A percentile compares a stretch with the other conserved stretches of the same genome.
Conservation (phyloP, 257 asterid genomes). For the Nicotiana tomentosiformis region DNA sequence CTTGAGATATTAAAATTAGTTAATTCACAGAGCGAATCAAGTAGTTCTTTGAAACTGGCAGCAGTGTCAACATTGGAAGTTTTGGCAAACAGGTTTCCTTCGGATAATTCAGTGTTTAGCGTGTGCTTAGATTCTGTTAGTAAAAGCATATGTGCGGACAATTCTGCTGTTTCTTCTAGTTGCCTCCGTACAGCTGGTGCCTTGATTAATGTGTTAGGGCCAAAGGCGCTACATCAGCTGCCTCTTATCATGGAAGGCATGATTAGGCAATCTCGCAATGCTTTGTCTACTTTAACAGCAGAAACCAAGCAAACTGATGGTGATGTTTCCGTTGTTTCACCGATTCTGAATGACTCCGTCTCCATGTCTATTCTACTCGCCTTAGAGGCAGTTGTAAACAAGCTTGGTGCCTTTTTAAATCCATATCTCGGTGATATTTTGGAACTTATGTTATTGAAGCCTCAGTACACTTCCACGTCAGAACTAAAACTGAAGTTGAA, state of each 20-base stretch:
- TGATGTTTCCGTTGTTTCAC: constrained; percentile 20
- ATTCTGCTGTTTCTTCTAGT: constrained; percentile 55
- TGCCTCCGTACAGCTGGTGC: constrained; percentile 79
- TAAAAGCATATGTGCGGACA: constrained; percentile 48
- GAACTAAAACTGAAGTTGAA: constrained; percentile 56
- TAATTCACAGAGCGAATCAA: constrained; percentile 35
- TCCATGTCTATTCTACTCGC: constrained; percentile 56
- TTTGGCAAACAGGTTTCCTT: constrained; percentile 51
- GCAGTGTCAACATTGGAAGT: constrained; percentile 73
- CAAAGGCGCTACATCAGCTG: constrained; percentile 68
- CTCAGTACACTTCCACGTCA: constrained; percentile 44
- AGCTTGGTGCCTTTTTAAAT: constrained; percentile 78
- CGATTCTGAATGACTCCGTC: constrained; percentile 35
- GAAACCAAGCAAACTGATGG: constrained; percentile 19
- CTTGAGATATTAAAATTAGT: constrained; percentile 49
- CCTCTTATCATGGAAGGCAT: constrained; percentile 60
- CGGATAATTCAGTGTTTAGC: constrained; percentile 49
- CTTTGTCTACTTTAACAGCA: constrained; percentile 19
- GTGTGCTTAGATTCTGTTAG: constrained; percentile 70
- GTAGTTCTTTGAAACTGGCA: constrained; percentile 53
- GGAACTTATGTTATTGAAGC: constrained; percentile 59
- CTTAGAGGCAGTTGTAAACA: constrained; percentile 69
- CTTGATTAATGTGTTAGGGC: constrained; percentile 76
- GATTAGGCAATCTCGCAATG: constrained; percentile 39
- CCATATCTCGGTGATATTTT: constrained; percentile 68